phyloP scores from a whole-genome alignment of 495 filamentous ascomycete species.

The Talaromyces stipitatus region DNA sequence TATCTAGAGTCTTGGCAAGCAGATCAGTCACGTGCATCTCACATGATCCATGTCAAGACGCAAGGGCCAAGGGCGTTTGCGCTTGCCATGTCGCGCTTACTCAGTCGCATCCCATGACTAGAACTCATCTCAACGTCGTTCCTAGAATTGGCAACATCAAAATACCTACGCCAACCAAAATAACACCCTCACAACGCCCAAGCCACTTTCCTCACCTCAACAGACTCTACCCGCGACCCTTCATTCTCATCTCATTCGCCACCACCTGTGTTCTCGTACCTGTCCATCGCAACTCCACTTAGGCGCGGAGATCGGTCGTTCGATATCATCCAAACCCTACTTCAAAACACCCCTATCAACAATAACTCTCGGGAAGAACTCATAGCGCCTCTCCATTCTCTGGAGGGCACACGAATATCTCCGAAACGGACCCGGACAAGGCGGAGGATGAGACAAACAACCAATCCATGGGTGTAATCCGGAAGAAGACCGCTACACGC shows the following conservation, averaged over 20 bases:
- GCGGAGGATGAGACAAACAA: slow-evolving; percentile 35
- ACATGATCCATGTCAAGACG: not conserved
- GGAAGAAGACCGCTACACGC: slow-evolving; percentile 85
- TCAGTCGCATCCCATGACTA: not conserved
- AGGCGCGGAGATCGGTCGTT: not conserved
- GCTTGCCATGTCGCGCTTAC: slow-evolving; percentile 7
- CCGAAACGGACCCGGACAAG: slow-evolving; percentile 27
- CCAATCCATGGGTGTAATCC: slow-evolving; percentile 80
- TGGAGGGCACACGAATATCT: slow-evolving; percentile 24
- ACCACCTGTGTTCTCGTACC: not conserved
- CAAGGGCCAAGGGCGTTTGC: not conserved
- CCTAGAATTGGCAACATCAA: not conserved
- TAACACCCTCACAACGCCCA: not conserved
- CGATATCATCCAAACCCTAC: not conserved
- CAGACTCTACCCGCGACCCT: not conserved
- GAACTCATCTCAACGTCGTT: not conserved
- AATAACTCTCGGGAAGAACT: not conserved
- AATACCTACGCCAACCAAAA: not conserved
- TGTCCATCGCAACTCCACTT: not conserved
- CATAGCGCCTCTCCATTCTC: slow-evolving; percentile 17
- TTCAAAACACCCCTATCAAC: not conserved
- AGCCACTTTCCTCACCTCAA: not conserved
- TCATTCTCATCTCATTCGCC: not conserved
- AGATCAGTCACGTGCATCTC: not conserved
- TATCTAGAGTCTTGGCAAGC: not conserved